phyloP scores from a whole-genome alignment of 2,329 filamentous ascomycete genomes.

The Aspergillus versicolor region DNA sequence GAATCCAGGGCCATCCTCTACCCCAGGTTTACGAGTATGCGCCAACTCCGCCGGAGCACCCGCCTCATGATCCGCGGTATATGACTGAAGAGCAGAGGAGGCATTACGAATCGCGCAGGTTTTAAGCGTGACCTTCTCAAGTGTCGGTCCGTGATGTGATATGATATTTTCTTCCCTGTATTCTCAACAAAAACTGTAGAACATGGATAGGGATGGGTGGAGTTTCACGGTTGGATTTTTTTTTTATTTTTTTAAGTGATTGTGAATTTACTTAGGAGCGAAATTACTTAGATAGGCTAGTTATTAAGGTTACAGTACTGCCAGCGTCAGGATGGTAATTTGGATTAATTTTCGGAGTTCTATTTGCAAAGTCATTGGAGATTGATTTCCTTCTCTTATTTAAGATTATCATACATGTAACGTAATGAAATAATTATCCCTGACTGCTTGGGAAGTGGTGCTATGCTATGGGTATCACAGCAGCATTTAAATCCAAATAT shows the following conservation, averaged over 20 bases:
- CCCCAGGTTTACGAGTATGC: constrained; percentile 2
- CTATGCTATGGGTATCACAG: constrained; percentile 1
- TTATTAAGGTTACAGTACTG: not conserved
- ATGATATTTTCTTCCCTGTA: not conserved
- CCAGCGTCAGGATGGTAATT: too few relatives aligned
- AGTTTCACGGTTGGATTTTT: not conserved
- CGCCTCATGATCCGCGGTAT: not conserved
- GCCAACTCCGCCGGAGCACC: not conserved
- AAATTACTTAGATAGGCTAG: not conserved
- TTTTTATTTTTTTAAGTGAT: too few relatives aligned
- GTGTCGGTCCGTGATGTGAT: not conserved
- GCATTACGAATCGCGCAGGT: not conserved
- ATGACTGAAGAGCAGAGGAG: not conserved
- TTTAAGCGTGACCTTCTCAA: not conserved
- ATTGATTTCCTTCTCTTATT: not conserved
- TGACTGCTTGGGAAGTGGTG: not conserved
- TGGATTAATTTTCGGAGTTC: not conserved
- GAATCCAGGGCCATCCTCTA: not conserved
- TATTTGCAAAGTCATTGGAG: not conserved
- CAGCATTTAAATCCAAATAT: not conserved
- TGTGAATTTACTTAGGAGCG: not conserved
- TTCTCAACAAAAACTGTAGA: not conserved
- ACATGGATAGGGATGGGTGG: not conserved
- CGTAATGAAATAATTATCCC: not conserved
- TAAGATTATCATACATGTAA: not conserved